phyloP scores from a whole-genome alignment of 2,329 filamentous ascomycete genomes.

The Exophiala calicioides region DNA sequence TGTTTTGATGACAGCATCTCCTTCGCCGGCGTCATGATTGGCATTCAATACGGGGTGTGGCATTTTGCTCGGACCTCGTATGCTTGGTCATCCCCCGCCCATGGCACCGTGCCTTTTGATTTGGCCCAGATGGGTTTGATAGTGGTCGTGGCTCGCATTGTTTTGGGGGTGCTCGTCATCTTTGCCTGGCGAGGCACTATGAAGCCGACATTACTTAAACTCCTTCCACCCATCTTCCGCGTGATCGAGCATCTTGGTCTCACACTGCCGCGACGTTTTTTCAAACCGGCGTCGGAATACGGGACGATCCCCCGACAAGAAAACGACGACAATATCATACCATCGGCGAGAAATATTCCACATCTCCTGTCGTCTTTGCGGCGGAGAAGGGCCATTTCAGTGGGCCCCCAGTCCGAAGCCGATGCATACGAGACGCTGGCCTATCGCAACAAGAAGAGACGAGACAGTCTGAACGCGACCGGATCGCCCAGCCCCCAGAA shows the following conservation, averaged over 20 bases:
- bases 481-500: conserved; percentile 13
- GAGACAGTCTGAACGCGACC: conserved; percentile 54
- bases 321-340: conserved; percentile 83
- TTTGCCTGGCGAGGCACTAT: conserved; percentile 88
- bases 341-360: conserved; percentile 83
- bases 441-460: conserved; percentile 72
- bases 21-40: conserved; percentile 87
- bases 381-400: conserved; percentile 75
- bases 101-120: conserved; percentile 64
- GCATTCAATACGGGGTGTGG: conserved; percentile 80
- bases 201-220: conserved; percentile 77
- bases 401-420: conserved; percentile 92
- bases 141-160: conserved; percentile 65
- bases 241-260: conserved; percentile 77
- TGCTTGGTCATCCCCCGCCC: conserved; percentile 53
- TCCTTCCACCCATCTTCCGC: conserved; percentile 83
- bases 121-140: conserved; percentile 66
- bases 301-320: conserved; percentile 74
- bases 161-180: conserved; percentile 78
- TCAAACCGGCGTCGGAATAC: conserved; percentile 87
- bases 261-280: conserved; percentile 83
- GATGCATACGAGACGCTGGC: conserved; percentile 95
- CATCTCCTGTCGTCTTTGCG: conserved; percentile 78
- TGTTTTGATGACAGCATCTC: conserved; percentile 96
- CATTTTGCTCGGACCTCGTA: conserved; percentile 66